A percentile compares a stretch with the other conserved stretches of the same genome.
phyloP scores from a whole-genome alignment of 2,329 filamentous ascomycete species.

The Cyclaneusma minus region DNA sequence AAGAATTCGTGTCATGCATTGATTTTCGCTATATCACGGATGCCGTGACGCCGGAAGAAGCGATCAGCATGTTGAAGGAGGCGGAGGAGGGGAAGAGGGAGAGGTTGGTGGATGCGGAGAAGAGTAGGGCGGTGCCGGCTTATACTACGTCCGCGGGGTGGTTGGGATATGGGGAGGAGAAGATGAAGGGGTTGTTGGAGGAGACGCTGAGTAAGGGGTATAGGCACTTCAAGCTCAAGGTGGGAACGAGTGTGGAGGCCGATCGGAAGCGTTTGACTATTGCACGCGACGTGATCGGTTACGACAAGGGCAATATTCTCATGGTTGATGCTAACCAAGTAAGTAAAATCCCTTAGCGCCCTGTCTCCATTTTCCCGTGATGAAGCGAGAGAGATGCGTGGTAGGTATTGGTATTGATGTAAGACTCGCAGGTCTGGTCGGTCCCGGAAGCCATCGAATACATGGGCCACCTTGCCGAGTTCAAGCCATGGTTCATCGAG shows the following conservation, averaged over 20 bases:
- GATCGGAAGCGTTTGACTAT: slow-evolving; percentile 56
- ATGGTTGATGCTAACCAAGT: slow-evolving; percentile 86
- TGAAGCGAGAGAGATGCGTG: no score
- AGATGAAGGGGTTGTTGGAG: slow-evolving; percentile 57
- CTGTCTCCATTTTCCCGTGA: no score
- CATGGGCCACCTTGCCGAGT: slow-evolving; percentile 66
- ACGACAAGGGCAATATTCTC: slow-evolving; percentile 65
- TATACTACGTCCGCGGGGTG: slow-evolving; percentile 83
- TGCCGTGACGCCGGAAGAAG: slow-evolving; percentile 71
- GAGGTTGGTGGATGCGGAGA: slow-evolving; percentile 56
- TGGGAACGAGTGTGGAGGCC: slow-evolving; percentile 54
- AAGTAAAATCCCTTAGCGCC: slow-evolving; percentile 9
- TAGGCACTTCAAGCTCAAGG: slow-evolving; percentile 78
- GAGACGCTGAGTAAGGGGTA: slow-evolving; percentile 65
- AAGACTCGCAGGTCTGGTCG: slow-evolving; percentile 46
- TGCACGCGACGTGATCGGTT: slow-evolving; percentile 64
- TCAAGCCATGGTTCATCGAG: slow-evolving; percentile 85
- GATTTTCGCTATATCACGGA: slow-evolving; percentile 90
- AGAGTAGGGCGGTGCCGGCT: slow-evolving; percentile 61
- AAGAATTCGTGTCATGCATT: slow-evolving; percentile 72
- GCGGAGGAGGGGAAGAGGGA: slow-evolving; percentile 50
- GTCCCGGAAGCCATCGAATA: slow-evolving; percentile 76
- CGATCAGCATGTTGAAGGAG: slow-evolving; percentile 51
- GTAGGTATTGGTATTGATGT: slow-evolving; percentile 1
- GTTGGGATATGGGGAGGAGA: slow-evolving; percentile 74